Base-by-base conservation (phyloP, 208 protist genomes). In the Leptomonas seymouri region DNA sequence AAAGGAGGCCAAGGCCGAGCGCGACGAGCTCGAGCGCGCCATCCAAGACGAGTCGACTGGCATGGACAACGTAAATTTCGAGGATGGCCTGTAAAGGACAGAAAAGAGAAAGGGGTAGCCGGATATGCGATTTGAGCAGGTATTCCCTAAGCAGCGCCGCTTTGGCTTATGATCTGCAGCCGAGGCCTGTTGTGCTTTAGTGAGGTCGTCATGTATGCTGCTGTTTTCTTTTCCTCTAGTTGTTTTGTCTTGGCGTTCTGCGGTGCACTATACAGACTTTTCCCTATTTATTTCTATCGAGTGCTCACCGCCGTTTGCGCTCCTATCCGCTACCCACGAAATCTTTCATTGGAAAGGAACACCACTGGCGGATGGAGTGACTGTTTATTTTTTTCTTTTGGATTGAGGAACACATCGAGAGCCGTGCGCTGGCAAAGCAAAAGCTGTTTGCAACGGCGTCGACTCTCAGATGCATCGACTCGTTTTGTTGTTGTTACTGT, bases 61-160 rank as follows among this genome's bases (percentile, higher is more conserved):
- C 39, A 69, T 84, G 36, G 78, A 81, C 46, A 88, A 89, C 21
- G 75, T 89, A 28, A 89, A 95, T 74, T 97, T 95, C 67, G 89
- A 94, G 56, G 92, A 95, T 63, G 92, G 89, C 25, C 46, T 97
- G 27, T 93, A 81, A 81, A 70, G 36, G 53, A 56, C 55, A 46
- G 39, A 49, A 2, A 12, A 23, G 46, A 61, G 16, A 14, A 15
- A 27, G 51, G 21, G 39, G 8, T 39, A 61, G 23, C 20, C 18
- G 42, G 44, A 39, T 12, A 3, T 39, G 34, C 9, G 9, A 39
- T 39, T 9, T 39, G 3, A 39, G 9, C 34, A 39, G 7, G 34
- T 39, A 9, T 9, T 9, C 34, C 9, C 34, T 39, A 9, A 39
- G 34, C 44, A n/a, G 44, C 44, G 44, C 44, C 20, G 39, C 12